phyloP scores from a whole-genome alignment of 208 protist genomes.

The Tritrichomonas foetus region DNA sequence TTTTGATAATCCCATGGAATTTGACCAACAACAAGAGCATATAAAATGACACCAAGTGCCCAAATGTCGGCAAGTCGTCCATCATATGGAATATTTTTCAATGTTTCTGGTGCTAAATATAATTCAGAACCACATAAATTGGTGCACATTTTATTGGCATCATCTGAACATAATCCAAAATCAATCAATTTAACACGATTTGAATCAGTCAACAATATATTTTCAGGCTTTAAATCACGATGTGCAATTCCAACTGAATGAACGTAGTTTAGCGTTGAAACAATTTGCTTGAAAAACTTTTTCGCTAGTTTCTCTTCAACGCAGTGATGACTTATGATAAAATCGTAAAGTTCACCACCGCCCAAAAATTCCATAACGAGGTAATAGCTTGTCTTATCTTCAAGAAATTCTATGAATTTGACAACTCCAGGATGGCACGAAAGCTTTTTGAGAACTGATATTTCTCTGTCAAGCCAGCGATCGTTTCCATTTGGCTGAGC shows the following conservation, averaged over 20 bases:
- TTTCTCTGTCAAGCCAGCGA: constrained; percentile 49
- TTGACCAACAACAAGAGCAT: neutral
- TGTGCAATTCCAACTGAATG: constrained; percentile 57
- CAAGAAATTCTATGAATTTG: constrained; percentile 58
- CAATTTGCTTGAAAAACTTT: constrained; percentile 57
- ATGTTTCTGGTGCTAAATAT: neutral
- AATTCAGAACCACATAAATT: neutral
- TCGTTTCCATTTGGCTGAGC: neutral
- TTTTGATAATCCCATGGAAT: neutral
- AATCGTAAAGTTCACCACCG: constrained; percentile 64
- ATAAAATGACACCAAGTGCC: neutral
- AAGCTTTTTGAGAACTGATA: constrained; percentile 59
- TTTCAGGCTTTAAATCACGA: constrained; percentile 64
- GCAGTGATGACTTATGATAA: constrained; percentile 53
- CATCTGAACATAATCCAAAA: constrained; percentile 54
- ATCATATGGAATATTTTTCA: neutral
- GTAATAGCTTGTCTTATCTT: constrained; percentile 53
- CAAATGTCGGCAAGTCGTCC: neutral
- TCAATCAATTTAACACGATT: constrained; percentile 59
- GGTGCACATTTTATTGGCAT: neutral
- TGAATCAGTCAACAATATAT: constrained; percentile 53
- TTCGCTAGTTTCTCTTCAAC: constrained; percentile 51
- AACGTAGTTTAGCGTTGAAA: constrained; percentile 58
- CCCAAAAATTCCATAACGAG: constrained; percentile 60
- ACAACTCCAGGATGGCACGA: constrained; percentile 55